A percentile compares a stretch with the other conserved stretches of the same genome.
Conservation (phyloP, 1,284 basidiomycete genomes). For the Sporisorium sorghi region DNA sequence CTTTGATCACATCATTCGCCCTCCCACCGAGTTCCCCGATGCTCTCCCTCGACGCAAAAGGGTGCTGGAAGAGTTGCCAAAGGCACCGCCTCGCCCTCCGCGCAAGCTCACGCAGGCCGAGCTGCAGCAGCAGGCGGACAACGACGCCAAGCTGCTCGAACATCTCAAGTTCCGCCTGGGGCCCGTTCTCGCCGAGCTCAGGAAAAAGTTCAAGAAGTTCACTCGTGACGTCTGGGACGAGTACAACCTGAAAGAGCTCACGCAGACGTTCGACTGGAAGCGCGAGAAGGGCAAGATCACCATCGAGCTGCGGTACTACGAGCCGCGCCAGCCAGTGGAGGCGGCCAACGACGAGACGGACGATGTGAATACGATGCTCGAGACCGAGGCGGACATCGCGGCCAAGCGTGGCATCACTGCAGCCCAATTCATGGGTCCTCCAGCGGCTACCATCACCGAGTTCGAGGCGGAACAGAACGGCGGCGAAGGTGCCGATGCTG, state of each 20-base stretch:
- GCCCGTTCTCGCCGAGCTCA: conserved; percentile 86
- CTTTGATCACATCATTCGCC: conserved; percentile 68
- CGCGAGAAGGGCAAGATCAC: conserved; percentile 61
- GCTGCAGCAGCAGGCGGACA: conserved; percentile 83
- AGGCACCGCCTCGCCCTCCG: conserved; percentile 90
- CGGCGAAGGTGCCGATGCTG: conserved; percentile 10
- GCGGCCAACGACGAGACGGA: conserved; percentile 15
- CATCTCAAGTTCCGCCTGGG: conserved; percentile 87
- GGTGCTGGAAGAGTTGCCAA: conserved; percentile 84
- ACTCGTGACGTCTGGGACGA: conserved; percentile 78
- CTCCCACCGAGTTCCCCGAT: conserved; percentile 91
- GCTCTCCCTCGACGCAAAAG: conserved; percentile 85
- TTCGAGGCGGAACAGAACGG: conserved; percentile 6
- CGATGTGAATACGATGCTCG: conserved; percentile 37
- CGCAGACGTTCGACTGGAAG: conserved; percentile 63
- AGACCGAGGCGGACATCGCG: conserved; percentile 39
- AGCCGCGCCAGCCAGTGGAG: conserved; percentile 11
- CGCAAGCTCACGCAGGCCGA: conserved; percentile 85
- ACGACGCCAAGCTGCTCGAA: conserved; percentile 82
- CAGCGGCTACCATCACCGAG: conserved; percentile 12
- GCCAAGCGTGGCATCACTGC: conserved; percentile 44
- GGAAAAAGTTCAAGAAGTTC: conserved; percentile 92
- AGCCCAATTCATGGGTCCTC: conserved; percentile 41
- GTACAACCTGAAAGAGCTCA: conserved; percentile 69
- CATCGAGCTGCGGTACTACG: conserved; percentile 78